Percentiles rank a stretch among this genome's conserved stretches.
phyloP scores from a whole-genome alignment of 2,329 filamentous ascomycete species.

The Trichoderma oligosporum region DNA sequence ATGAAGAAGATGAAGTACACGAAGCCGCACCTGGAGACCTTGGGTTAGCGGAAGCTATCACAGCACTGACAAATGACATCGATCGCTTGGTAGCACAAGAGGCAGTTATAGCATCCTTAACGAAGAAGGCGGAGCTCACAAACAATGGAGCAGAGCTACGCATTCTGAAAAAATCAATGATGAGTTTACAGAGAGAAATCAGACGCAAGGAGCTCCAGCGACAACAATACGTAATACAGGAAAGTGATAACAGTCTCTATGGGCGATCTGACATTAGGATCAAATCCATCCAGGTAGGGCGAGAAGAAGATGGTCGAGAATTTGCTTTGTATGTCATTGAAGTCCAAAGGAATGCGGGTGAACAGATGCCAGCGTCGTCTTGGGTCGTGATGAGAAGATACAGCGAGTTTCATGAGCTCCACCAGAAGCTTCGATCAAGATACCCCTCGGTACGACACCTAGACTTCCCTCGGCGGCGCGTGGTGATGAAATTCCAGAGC shows the following conservation, averaged over 20 bases:
- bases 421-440: constrained; percentile 78
- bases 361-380: constrained; percentile 93
- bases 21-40: constrained; percentile 93
- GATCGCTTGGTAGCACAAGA: constrained; percentile 85
- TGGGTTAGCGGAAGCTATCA: constrained; percentile 88
- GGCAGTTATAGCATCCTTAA: constrained; percentile 84
- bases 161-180: constrained; percentile 89
- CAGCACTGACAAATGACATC: constrained; percentile 82
- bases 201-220: constrained; percentile 90
- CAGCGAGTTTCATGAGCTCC: constrained; percentile 93
- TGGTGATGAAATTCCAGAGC: constrained; percentile 94
- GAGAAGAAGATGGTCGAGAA: constrained; percentile 87
- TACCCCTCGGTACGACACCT: constrained; percentile 86
- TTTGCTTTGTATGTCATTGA: constrained; percentile 93
- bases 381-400: constrained; percentile 93
- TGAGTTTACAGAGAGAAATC: constrained; percentile 88
- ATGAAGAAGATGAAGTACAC: constrained; percentile 77
- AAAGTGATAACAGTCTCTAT: constrained; percentile 95
- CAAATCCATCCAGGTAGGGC: constrained; percentile 87
- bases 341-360: constrained; percentile 82
- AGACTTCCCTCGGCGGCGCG: constrained; percentile 85
- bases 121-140: constrained; percentile 89
- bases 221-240: constrained; percentile 95
- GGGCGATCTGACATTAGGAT: constrained; percentile 87
- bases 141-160: constrained; percentile 93